phyloP scores from a whole-genome alignment of 805 yeast species.

The Ogataea angusta region DNA sequence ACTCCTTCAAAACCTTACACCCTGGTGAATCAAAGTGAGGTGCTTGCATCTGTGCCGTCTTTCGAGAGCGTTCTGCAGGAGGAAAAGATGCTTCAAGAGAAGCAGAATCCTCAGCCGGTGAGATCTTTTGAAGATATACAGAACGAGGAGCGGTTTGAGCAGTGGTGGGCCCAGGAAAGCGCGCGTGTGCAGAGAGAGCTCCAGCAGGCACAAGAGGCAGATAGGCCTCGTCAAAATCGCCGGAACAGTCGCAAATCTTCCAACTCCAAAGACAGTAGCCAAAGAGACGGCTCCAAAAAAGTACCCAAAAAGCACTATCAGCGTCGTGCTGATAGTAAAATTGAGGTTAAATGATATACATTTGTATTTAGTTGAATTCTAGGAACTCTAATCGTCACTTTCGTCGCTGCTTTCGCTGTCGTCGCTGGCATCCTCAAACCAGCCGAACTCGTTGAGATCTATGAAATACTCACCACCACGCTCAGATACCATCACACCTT shows the following conservation, averaged over 20 bases:
- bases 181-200: slow-evolving; percentile 52
- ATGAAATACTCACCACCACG: slow-evolving; percentile 35
- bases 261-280: background rate
- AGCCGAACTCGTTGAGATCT: slow-evolving; percentile 50
- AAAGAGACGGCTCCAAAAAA: slow-evolving; percentile 3
- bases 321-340: background rate
- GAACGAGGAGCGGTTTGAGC: slow-evolving; percentile 79
- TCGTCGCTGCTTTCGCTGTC: slow-evolving; percentile 4
- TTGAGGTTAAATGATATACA: slow-evolving; percentile 2
- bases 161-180: slow-evolving; percentile 86
- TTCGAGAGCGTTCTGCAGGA: slow-evolving; percentile 26
- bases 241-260: background rate
- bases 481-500: slow-evolving; percentile 43
- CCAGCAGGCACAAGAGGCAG: slow-evolving; percentile 26
- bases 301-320: slow-evolving; percentile 2
- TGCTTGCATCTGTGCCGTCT: slow-evolving; percentile 24
- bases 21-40: slow-evolving; percentile 1
- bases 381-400: slow-evolving; percentile 3
- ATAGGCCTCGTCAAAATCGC: slow-evolving; percentile 9
- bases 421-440: slow-evolving; percentile 54
- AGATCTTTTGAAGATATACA: slow-evolving; percentile 65
- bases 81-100: slow-evolving; percentile 25
- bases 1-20: slow-evolving; percentile 6
- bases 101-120: slow-evolving; percentile 19
- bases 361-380: slow-evolving; percentile 1